phyloP scores from a whole-genome alignment of 2,329 filamentous ascomycete genomes.

The Endoconidiophora laricicola region DNA sequence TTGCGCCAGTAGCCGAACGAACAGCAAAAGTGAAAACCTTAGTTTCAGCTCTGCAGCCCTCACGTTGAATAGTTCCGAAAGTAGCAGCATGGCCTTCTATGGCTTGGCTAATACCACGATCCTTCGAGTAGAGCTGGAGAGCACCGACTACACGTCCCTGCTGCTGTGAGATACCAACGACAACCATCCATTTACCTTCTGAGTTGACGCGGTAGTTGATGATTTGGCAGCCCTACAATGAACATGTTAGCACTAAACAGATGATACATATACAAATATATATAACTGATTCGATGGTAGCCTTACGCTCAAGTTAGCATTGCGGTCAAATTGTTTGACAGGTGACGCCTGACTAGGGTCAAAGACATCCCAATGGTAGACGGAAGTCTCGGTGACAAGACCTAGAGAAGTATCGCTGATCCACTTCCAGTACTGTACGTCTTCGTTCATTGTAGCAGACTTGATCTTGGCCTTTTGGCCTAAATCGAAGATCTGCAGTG shows the following conservation, averaged over 20 bases:
- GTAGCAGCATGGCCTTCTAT: conserved; percentile 95
- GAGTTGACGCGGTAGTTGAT: conserved; percentile 97
- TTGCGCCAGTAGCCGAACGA: conserved; percentile 62
- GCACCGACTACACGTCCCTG: conserved; percentile 85
- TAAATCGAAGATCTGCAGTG: conserved; percentile 94
- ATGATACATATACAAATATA: neutral
- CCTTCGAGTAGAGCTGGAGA: conserved; percentile 94
- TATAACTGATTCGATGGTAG: neutral
- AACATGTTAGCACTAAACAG: neutral
- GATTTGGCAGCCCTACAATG: conserved; percentile 72
- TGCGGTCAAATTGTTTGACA: conserved; percentile 86
- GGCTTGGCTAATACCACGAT: conserved; percentile 89
- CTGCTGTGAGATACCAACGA: conserved; percentile 89
- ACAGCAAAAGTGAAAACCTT: conserved; percentile 97
- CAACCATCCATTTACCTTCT: conserved; percentile 96
- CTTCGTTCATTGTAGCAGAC: conserved; percentile 89
- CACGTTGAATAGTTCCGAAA: conserved; percentile 76
- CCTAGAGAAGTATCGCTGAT: conserved; percentile 78
- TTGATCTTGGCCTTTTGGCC: conserved; percentile 89
- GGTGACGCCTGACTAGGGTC: conserved; percentile 64
- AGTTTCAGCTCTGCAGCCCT: conserved; percentile 77
- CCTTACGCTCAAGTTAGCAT: conserved; percentile 70
- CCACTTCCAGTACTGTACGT: conserved; percentile 99
- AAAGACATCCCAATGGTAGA: conserved; percentile 97
- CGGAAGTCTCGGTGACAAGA: conserved; percentile 74